phyloP scores from a whole-genome alignment of 202 grass and related monocot genomes.

The Thinopyrum obtusiflorum region DNA sequence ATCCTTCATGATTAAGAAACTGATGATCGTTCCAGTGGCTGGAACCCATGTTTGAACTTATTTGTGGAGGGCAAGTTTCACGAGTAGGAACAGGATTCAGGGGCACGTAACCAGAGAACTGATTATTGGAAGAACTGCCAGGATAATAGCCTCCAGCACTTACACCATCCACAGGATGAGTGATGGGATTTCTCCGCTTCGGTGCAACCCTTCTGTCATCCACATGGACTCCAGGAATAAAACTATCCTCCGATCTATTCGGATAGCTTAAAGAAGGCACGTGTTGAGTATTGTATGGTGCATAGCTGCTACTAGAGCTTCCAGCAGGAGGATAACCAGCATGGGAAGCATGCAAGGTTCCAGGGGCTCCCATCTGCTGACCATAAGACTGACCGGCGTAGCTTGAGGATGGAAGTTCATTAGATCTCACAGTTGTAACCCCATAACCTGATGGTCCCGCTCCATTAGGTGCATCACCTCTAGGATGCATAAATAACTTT shows the following conservation, averaged over 20 bases:
- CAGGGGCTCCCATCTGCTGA: slow-evolving; percentile 40
- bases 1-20: slow-evolving; percentile 49
- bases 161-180: slow-evolving; percentile 38
- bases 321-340: slow-evolving; percentile 37
- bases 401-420: slow-evolving; percentile 41
- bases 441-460: slow-evolving; percentile 26
- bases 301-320: slow-evolving; percentile 48
- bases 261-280: slow-evolving; percentile 37
- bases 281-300: slow-evolving; percentile 35
- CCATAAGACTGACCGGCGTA: slow-evolving; percentile 21
- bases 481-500: slow-evolving; percentile 44
- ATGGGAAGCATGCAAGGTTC: slow-evolving; percentile 39
- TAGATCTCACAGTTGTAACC: slow-evolving; percentile 27
- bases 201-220: slow-evolving; percentile 48
- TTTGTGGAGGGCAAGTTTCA: slow-evolving; percentile 33
- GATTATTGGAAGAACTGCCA: slow-evolving; percentile 46
- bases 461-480: slow-evolving; percentile 42
- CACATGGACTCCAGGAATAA: slow-evolving; percentile 34
- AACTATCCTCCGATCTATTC: slow-evolving; percentile 40
- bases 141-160: slow-evolving; percentile 31
- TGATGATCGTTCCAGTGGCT: slow-evolving; percentile 33
- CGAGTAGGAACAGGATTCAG: slow-evolving; percentile 25
- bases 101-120: slow-evolving; percentile 36
- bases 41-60: slow-evolving; percentile 29
- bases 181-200: slow-evolving; percentile 51